phyloP scores from a whole-genome alignment of 1,284 basidiomycete species.

The Trametes pubescens region DNA sequence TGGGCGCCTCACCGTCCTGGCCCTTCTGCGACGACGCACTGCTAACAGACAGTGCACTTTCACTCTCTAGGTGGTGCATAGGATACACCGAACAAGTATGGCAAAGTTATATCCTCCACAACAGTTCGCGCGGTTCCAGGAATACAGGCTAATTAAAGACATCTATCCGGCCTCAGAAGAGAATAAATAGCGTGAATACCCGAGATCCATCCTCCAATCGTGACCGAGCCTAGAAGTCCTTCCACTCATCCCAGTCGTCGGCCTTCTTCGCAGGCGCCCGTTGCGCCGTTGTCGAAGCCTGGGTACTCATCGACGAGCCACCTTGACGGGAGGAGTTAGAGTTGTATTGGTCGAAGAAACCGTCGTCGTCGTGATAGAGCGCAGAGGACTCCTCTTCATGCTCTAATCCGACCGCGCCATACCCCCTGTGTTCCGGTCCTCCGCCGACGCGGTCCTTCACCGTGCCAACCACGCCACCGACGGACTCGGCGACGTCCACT shows the following conservation, averaged over 20 bases:
- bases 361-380: conserved; percentile 61
- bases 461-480: conserved; percentile 64
- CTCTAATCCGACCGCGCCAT: conserved; percentile 54
- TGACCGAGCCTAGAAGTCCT: conserved; percentile 61
- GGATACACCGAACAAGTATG: background rate
- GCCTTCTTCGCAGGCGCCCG: conserved; percentile 49
- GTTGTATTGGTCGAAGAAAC: conserved; percentile 63
- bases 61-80: background rate
- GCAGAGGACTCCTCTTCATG: conserved; percentile 61
- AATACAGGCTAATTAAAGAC: conserved; percentile 11
- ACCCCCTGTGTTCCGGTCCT: conserved; percentile 59
- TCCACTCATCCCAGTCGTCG: conserved; percentile 79
- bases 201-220: conserved; percentile 15
- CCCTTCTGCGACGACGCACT: background rate
- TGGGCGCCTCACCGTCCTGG: background rate
- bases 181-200: conserved; percentile 26
- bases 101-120: background rate
- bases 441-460: conserved; percentile 58
- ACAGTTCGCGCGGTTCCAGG: conserved; percentile 4
- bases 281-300: conserved; percentile 35
- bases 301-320: conserved; percentile 27
- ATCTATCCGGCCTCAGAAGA: conserved; percentile 6
- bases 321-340: conserved; percentile 38
- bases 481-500: conserved; percentile 79
- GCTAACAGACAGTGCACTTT: background rate